Conservation (phyloP, 2,329 filamentous ascomycete species). For the Calonectria crousiana region DNA sequence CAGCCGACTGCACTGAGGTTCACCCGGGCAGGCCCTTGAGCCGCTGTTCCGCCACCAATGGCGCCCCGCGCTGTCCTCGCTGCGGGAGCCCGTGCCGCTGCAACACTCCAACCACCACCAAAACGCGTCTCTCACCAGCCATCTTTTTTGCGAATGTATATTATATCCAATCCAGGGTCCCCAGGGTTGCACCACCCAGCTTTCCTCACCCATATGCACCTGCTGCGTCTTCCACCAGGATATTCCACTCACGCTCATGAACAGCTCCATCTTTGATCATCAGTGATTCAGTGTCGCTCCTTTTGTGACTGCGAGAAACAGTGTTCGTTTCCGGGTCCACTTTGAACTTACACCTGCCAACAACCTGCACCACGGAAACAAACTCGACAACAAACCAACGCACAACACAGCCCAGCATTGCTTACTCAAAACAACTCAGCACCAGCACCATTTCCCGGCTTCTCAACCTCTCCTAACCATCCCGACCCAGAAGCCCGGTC, state of each 20-base stretch:
- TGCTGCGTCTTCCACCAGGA: slow-evolving; percentile 8
- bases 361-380: background rate
- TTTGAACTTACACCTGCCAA: slow-evolving; percentile 3
- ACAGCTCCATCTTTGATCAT: background rate
- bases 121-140: slow-evolving; percentile 41
- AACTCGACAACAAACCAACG: background rate
- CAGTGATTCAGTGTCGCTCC: background rate
- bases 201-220: slow-evolving; percentile 30
- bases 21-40: slow-evolving; percentile 24
- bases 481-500: slow-evolving; percentile 31
- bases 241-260: background rate
- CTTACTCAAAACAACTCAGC: background rate
- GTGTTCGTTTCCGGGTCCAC: background rate
- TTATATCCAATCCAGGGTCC: slow-evolving; percentile 39
- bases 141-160: slow-evolving; percentile 39
- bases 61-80: background rate
- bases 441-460: background rate
- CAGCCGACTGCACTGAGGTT: background rate
- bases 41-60: slow-evolving; percentile 29
- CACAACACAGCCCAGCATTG: background rate
- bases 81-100: slow-evolving; percentile 30
- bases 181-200: slow-evolving; percentile 16
- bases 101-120: slow-evolving; percentile 43
- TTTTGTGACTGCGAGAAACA: background rate
- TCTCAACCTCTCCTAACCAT: background rate